Evolutionary conservation across 768 basidiomycete species (phyloP), one percentile per base, ranked within the genome.

Genomic region (Mycena indigotica): DNA sequence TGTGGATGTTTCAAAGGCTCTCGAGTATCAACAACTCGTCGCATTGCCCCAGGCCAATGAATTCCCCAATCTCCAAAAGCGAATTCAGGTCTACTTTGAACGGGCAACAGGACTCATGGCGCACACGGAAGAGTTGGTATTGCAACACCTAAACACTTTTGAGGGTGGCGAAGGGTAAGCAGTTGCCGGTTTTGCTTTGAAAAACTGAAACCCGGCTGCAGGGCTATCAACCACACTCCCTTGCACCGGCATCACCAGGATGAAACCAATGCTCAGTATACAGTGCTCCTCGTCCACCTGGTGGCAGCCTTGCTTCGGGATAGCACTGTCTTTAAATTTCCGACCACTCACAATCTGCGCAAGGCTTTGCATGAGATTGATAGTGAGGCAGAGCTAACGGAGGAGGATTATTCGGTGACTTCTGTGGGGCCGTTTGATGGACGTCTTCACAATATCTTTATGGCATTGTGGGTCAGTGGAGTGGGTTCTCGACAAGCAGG

Each of bases 171-270:
- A 67, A 16, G 54, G 57, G 67, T 68, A 28, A 32, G 63, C 56
- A 4, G 16, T 29, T 15, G 39, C 16, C 28, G 53, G 21, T 50
- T 6, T 25, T 23, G 35, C n/a, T 26, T n/a, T 28, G 17, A 26
- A 8, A 28, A 46, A 17, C n/a, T n/a, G 50, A 48, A 25, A 35
- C 13, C 6, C 23, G 21, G 24, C 35, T 48, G 23, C 21, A 65
- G 61, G 3, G 64, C 66, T 0, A 67, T 71, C 25, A 65, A 56
- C 41, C 66, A 70, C 58, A 65, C 51, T 0, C 68, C 70, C 0
- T 58, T 73, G 12, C 65, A 67, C n/a, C 60, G 54, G 2, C 66
- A 67, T 5, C 56, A 64, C 30, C 29, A 64, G 2, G 35, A 50
- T 0, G 15, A 21, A 1, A 61, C 55, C 1, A 52, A 69, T 24